Evolutionary conservation across 2,329 filamentous ascomycete species (phyloP).

Genomic region (Ambrosiella xylebori): DNA sequence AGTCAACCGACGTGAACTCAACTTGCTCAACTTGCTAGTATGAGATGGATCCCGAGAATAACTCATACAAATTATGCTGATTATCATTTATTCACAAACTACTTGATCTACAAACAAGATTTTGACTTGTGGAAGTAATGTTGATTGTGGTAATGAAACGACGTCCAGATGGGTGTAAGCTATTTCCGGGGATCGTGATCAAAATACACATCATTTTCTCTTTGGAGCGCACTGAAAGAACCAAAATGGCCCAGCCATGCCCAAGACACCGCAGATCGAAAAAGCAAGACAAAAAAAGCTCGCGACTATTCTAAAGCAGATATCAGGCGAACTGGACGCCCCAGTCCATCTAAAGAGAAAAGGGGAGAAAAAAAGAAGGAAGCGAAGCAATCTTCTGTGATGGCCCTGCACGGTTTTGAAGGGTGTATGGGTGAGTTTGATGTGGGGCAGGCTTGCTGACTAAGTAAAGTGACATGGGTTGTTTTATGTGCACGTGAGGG

Average conservation of each 20-base stretch:
- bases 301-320: slow-evolving; percentile 13
- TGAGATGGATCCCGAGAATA: neutral
- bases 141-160: slow-evolving; percentile 44
- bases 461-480: neutral
- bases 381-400: slow-evolving; percentile 5
- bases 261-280: slow-evolving; percentile 17
- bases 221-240: slow-evolving; percentile 14
- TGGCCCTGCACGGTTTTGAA: neutral
- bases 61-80: neutral
- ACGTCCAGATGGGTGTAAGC: slow-evolving; percentile 27
- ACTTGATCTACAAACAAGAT: neutral
- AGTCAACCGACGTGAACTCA: too few species aligned
- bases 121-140: slow-evolving; percentile 18
- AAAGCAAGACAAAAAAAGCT: slow-evolving; percentile 17
- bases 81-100: neutral
- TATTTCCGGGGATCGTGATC: slow-evolving; percentile 34
- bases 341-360: slow-evolving; percentile 19
- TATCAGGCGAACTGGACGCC: slow-evolving; percentile 17
- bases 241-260: slow-evolving; percentile 19
- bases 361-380: slow-evolving; percentile 17
- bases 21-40: too few species aligned
- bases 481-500: neutral
- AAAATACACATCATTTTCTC: slow-evolving; percentile 22
- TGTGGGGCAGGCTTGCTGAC: neutral
- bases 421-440: neutral